Evolutionary conservation across 2,329 filamentous ascomycete genomes (phyloP), one percentile per base, ranked within the genome.

Genomic region (Penicillium brevicompactum): DNA sequence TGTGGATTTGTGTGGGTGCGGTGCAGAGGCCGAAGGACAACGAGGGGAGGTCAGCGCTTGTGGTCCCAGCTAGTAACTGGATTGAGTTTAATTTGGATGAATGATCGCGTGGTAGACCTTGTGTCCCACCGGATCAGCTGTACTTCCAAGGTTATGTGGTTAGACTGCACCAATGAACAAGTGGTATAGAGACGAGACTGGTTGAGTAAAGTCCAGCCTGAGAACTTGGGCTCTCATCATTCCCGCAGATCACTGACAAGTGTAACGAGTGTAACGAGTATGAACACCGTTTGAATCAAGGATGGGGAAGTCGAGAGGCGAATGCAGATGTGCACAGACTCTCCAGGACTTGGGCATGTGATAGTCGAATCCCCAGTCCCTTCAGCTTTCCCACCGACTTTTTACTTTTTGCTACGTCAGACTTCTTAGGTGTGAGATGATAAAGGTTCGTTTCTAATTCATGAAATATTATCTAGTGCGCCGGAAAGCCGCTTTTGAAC

Each of bases 381-480:
- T 18, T 18, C 24, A 27, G 24, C 24, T 27, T 27, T 27, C 31
- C 22, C 38, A 24, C 31, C 10, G 22, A 37, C 27, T 21, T 21
- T 10, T 27, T 27, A 27, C 24, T 27, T 27, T 27, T 8, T 5
- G 8, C 24, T 27, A 27, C 24, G 8, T 27, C 8, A 5, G 6
- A 37, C 27, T 21, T 21, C 4, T 5, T n/a, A n/a, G 6, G 9
- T 16, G 21, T 16, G 24, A n/a, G 40, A 49, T 48, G 51, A 57
- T 41, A 53, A 48, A 57, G 49, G 56, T 58, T 66, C 62, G 59
- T 64, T 61, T 63, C 61, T 63, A 64, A 53, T 66, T 60, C 64
- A 63, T 66, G 52, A 65, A 18, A 60, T 45, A 66, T 67, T 64
- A 66, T 65, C 57, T 64, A 61, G 53, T 46, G 46, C 30, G 55